Evolutionary conservation across 2,329 filamentous ascomycete genomes (phyloP).

Genomic region (Myriosclerotinia curreyana): DNA sequence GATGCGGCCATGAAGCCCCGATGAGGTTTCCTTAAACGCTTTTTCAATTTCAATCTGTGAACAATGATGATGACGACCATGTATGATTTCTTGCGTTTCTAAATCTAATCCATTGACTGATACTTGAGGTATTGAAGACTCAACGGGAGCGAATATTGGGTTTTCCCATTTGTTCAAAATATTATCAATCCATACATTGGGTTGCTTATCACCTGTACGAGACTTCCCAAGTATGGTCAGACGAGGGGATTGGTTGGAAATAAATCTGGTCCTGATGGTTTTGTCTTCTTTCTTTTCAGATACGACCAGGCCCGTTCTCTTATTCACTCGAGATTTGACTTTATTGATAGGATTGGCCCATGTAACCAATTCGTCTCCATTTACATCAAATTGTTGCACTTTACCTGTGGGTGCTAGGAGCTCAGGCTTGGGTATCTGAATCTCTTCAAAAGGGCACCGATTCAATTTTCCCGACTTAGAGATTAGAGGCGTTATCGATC

Average conservation of each 20-base stretch:
- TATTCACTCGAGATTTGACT: slow-evolving; percentile 50
- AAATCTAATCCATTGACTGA: slow-evolving; percentile 38
- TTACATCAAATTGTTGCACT: slow-evolving; percentile 27
- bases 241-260: neutral
- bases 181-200: slow-evolving; percentile 55
- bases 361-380: slow-evolving; percentile 42
- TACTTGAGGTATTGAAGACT: slow-evolving; percentile 47
- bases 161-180: slow-evolving; percentile 69
- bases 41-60: slow-evolving; percentile 36
- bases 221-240: neutral
- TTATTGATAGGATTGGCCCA: slow-evolving; percentile 64
- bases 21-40: slow-evolving; percentile 32
- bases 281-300: slow-evolving; percentile 30
- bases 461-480: slow-evolving; percentile 45
- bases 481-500: slow-evolving; percentile 38
- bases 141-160: slow-evolving; percentile 61
- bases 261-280: neutral
- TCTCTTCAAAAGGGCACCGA: slow-evolving; percentile 47
- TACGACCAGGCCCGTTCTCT: slow-evolving; percentile 52
- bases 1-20: slow-evolving; percentile 47
- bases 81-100: slow-evolving; percentile 29
- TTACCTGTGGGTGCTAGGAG: neutral
- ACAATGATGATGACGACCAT: slow-evolving; percentile 32
- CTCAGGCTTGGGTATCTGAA: neutral
- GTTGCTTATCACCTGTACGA: slow-evolving; percentile 34